Percentiles rank a stretch among this genome's conserved stretches.
Conservation (phyloP, 2,329 filamentous ascomycete genomes). For the Botrytis hyacinthi region DNA sequence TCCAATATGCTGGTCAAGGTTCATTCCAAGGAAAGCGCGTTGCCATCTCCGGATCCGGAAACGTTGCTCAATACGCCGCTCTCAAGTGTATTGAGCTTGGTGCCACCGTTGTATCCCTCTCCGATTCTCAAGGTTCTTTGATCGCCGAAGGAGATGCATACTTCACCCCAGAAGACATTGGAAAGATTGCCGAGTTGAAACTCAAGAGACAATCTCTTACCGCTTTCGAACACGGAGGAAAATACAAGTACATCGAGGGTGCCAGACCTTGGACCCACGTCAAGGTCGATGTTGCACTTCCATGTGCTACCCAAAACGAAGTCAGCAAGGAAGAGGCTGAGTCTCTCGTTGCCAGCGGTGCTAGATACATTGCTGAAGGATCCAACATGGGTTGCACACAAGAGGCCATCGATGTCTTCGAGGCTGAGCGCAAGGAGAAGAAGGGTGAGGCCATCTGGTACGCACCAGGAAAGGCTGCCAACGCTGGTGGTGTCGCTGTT, state of each 20-base stretch:
- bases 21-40: constrained; percentile 88
- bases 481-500: constrained; percentile 95
- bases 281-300: constrained; percentile 86
- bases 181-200: constrained; percentile 80
- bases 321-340: constrained; percentile 88
- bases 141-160: constrained; percentile 67
- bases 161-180: constrained; percentile 78
- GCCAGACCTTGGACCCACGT: constrained; percentile 90
- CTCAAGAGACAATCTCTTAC: constrained; percentile 80
- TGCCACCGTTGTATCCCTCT: constrained; percentile 86
- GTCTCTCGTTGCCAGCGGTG: constrained; percentile 72
- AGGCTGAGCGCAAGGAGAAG: constrained; percentile 71
- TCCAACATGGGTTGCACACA: constrained; percentile 99
- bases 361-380: constrained; percentile 88
- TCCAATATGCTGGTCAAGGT: constrained; percentile 83
- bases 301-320: constrained; percentile 96
- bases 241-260: constrained; percentile 83
- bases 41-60: constrained; percentile 93
- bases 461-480: constrained; percentile 93
- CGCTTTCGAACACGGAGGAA: constrained; percentile 61
- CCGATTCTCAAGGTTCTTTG: constrained; percentile 84
- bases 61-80: constrained; percentile 96
- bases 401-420: constrained; percentile 90
- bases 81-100: constrained; percentile 96
- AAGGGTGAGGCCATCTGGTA: constrained; percentile 80